Percentiles rank a stretch among this genome's conserved stretches.
These are phyloP conservation scores for Psilocybe tampanensis DNA, from an alignment of 768 basidiomycete species.

Conservation along the genomic window DNA sequence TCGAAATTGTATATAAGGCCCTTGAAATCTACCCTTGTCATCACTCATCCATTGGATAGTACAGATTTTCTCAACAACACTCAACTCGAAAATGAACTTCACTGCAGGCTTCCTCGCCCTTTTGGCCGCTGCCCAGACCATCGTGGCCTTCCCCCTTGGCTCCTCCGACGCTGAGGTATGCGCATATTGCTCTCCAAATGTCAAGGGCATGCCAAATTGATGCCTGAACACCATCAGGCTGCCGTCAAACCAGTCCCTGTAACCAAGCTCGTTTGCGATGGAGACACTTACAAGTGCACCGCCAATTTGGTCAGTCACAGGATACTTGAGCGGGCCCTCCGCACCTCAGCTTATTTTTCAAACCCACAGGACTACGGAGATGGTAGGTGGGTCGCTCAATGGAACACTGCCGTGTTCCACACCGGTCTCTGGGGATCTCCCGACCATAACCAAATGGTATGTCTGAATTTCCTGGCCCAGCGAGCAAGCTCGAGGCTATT, in stretches of 20 bases:
- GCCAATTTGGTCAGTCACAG: not conserved
- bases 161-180: not conserved
- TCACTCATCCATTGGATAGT: constrained; percentile 4
- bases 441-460: not conserved
- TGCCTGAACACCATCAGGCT: not conserved
- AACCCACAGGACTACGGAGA: constrained; percentile 1
- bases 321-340: not conserved
- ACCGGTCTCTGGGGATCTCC: not conserved
- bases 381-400: constrained; percentile 13
- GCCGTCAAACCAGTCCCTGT: constrained; percentile 6
- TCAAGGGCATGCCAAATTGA: not conserved
- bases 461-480: not conserved
- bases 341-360: not conserved
- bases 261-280: constrained; percentile 6
- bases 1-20: too few species aligned
- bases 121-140: constrained; percentile 9
- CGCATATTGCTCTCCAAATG: too few species aligned
- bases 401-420: not conserved
- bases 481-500: too few species aligned
- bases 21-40: too few species aligned
- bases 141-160: constrained; percentile 5
- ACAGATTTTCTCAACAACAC: not conserved
- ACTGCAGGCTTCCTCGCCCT: constrained; percentile 10
- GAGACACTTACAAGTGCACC: constrained; percentile 7
- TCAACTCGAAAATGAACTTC: constrained; percentile 3